phyloP scores from a whole-genome alignment of 2,329 filamentous ascomycete species.

The Plenodomus lindquistii region DNA sequence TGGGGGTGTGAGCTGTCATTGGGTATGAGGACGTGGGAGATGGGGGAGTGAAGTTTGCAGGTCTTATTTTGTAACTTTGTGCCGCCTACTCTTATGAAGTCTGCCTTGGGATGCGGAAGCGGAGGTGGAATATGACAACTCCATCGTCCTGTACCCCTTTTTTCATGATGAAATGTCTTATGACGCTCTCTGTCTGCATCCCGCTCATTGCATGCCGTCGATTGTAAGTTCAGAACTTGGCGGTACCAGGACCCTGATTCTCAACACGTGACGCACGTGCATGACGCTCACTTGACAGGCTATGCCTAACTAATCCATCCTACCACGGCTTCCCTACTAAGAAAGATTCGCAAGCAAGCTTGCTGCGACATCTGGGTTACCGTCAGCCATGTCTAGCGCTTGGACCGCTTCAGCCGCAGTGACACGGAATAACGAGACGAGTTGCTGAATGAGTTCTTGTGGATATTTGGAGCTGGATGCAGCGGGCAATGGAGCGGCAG shows the following conservation, averaged over 20 bases:
- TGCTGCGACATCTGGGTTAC: constrained; percentile 88
- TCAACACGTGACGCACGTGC: too few species aligned
- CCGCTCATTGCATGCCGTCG: too few species aligned
- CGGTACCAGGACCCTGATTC: too few species aligned
- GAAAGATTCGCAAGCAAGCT: constrained; percentile 65
- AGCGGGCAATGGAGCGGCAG: constrained; percentile 16
- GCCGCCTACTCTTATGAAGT: neutral
- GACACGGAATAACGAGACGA: constrained; percentile 74
- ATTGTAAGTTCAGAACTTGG: too few species aligned
- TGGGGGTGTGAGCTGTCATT: neutral
- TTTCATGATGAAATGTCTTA: too few species aligned
- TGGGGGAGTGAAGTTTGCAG: neutral
- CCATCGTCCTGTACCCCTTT: too few species aligned
- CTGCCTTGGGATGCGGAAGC: neutral
- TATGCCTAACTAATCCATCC: too few species aligned
- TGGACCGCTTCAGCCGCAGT: constrained; percentile 74
- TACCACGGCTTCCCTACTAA: too few species aligned
- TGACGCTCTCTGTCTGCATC: too few species aligned
- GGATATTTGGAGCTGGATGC: constrained; percentile 47
- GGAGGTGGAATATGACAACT: too few species aligned
- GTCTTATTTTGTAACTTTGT: neutral
- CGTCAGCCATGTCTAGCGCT: constrained; percentile 79
- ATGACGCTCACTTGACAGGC: too few species aligned
- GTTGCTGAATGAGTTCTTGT: constrained; percentile 72
- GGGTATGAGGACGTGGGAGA: neutral